A percentile compares a stretch with the other conserved stretches of the same genome.
Conservation (phyloP, 305 asterid genomes). For the Nicotiana rustica region DNA sequence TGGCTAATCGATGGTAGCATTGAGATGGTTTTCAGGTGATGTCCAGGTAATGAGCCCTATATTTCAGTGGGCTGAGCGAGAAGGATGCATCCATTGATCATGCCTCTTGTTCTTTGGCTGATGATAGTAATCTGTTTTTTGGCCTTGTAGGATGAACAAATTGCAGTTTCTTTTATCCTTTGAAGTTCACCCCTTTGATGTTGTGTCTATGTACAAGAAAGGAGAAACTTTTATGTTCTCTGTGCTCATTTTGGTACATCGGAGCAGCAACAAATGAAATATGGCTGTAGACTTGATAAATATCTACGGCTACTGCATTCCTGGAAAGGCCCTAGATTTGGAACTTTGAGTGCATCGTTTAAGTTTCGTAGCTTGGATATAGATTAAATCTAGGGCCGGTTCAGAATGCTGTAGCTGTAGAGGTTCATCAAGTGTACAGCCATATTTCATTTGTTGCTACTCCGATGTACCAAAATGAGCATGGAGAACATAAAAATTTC, state of each 20-base stretch:
- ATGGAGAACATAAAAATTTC: neutral
- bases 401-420: neutral
- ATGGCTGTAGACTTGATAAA: neutral
- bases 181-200: neutral
- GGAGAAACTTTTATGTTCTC: neutral
- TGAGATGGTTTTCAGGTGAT: constrained; percentile 43
- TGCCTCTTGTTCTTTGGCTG: neutral
- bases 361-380: neutral
- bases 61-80: neutral
- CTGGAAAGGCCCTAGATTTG: neutral
- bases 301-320: neutral
- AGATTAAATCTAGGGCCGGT: neutral
- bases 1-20: constrained; percentile 8
- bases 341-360: neutral
- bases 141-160: neutral
- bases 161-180: neutral
- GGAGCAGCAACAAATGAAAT: neutral
- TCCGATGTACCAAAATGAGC: neutral
- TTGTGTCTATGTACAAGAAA: neutral
- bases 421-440: neutral
- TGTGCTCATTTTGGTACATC: neutral
- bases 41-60: neutral
- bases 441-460: neutral
- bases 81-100: neutral
- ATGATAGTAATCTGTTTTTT: neutral